Percentiles rank a stretch among this genome's conserved stretches.
Conservation (phyloP, 1,284 basidiomycete species). For the Volvariella volvacea region DNA sequence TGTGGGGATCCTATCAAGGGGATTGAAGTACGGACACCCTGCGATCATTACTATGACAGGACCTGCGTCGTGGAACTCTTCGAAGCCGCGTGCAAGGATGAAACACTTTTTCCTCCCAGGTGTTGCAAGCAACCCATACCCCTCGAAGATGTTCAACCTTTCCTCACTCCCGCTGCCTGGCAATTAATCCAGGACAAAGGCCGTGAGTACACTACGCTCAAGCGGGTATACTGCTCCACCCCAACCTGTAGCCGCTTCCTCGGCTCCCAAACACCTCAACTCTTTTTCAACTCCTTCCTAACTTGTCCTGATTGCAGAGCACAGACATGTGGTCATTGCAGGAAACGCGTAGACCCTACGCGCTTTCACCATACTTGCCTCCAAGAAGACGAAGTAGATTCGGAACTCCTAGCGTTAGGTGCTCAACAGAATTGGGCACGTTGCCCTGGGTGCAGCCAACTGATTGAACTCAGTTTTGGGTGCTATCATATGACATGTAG, state of each 20-base stretch:
- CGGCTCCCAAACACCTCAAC: neutral
- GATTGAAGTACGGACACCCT: conserved; percentile 1
- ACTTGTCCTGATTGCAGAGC: neutral
- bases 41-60: conserved; percentile 5
- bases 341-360: neutral
- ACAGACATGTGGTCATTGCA: conserved; percentile 4
- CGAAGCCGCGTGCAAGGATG: conserved; percentile 1
- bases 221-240: conserved; percentile 6
- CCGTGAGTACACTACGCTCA: conserved; percentile 1
- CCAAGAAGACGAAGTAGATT: neutral
- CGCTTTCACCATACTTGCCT: conserved; percentile 1
- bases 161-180: conserved; percentile 2
- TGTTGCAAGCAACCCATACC: conserved; percentile 6
- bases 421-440: conserved; percentile 6
- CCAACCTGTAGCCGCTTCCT: conserved; percentile 6
- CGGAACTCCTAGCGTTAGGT: conserved; percentile 3
- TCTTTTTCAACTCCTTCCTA: neutral
- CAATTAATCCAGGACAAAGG: conserved; percentile 3
- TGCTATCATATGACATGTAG: conserved; percentile 13
- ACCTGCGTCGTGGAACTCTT: conserved; percentile 5
- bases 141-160: neutral
- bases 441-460: conserved; percentile 8
- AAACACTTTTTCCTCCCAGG: conserved; percentile 5
- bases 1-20: neutral
- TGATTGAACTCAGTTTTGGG: conserved; percentile 8